A percentile compares a stretch with the other conserved stretches of the same genome.
Conservation (phyloP, 2,329 filamentous ascomycete species). For the Ceratocystis papillata region DNA sequence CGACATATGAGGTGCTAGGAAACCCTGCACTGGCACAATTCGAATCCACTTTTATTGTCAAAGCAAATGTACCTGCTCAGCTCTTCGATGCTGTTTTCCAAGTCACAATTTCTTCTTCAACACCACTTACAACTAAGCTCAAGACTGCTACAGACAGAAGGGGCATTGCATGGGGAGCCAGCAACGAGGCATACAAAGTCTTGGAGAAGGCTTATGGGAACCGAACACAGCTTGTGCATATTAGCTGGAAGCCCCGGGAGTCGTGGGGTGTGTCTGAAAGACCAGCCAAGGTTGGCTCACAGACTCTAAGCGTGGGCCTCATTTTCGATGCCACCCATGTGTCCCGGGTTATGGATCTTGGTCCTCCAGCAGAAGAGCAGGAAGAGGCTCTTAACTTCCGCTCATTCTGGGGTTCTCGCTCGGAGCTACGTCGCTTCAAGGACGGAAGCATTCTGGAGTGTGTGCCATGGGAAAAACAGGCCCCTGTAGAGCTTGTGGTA, state of each 20-base stretch:
- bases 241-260: conserved; percentile 36
- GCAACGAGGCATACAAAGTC: conserved; percentile 50
- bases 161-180: conserved; percentile 38
- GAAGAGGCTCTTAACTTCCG: conserved; percentile 71
- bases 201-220: conserved; percentile 64
- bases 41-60: conserved; percentile 67
- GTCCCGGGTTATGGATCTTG: conserved; percentile 70
- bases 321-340: conserved; percentile 63
- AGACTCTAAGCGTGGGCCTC: conserved; percentile 44
- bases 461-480: conserved; percentile 65
- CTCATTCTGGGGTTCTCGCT: conserved; percentile 87
- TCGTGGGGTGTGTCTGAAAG: conserved; percentile 30
- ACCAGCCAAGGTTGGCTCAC: conserved; percentile 14
- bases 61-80: conserved; percentile 43
- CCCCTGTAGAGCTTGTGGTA: conserved; percentile 56
- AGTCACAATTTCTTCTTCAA: conserved; percentile 29
- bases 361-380: conserved; percentile 75
- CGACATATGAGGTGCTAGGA: conserved; percentile 63
- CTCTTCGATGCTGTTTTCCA: conserved; percentile 43
- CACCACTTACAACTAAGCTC: conserved; percentile 29
- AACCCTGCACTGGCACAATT: conserved; percentile 70
- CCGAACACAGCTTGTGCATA: conserved; percentile 57
- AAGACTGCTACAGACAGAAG: conserved; percentile 29
- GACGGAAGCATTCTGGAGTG: conserved; percentile 91
- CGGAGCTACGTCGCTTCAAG: conserved; percentile 87